phyloP scores from a whole-genome alignment of 202 grass and related monocot genomes.

The Thinopyrum obtusiflorum region DNA sequence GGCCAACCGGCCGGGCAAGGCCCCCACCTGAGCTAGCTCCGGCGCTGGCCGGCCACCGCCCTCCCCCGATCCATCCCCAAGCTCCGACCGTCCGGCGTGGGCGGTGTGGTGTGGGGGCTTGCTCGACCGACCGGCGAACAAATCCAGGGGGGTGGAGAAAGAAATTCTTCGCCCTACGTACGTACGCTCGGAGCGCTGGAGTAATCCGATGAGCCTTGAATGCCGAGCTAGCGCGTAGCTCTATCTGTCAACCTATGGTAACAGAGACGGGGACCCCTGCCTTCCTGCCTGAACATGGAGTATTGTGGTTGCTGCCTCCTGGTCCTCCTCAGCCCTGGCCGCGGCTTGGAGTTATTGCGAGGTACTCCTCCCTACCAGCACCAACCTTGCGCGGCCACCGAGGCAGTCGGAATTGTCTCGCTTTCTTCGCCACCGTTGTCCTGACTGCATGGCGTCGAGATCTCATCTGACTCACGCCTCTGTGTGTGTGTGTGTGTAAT shows the following conservation, averaged over 20 bases:
- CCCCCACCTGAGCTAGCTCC: neutral
- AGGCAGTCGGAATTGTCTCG: slow-evolving; percentile 29
- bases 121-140: neutral
- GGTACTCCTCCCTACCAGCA: neutral
- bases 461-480: neutral
- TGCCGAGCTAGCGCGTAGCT: slow-evolving; percentile 16
- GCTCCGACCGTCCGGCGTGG: neutral
- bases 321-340: neutral
- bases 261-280: slow-evolving; percentile 27
- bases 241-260: neutral
- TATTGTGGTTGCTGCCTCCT: neutral
- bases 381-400: neutral
- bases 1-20: too few relatives aligned
- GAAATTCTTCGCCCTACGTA: neutral
- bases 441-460: neutral
- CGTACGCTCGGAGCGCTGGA: neutral
- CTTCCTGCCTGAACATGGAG: slow-evolving; percentile 17
- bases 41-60: neutral
- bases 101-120: neutral
- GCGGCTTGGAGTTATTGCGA: slow-evolving; percentile 43
- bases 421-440: slow-evolving; percentile 9
- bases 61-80: neutral
- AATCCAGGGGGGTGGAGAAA: neutral
- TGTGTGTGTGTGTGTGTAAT: too few relatives aligned
- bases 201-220: slow-evolving; percentile 30